phyloP scores from a whole-genome alignment of 768 basidiomycete genomes.

The Leccinum broughii region DNA sequence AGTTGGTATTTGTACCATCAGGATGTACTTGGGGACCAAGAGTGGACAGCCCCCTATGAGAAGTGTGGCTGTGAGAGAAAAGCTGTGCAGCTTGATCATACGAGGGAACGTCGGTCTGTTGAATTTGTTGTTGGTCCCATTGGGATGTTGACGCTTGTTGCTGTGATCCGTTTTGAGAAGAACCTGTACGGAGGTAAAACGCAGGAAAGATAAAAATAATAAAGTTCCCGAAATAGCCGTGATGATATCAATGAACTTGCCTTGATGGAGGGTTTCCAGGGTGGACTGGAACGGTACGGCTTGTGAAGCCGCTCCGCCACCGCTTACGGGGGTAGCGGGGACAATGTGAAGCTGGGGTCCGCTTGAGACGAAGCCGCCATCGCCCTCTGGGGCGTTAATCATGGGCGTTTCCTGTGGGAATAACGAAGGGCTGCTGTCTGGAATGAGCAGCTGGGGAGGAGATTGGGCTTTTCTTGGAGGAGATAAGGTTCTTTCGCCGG shows the following conservation, averaged over 20 bases:
- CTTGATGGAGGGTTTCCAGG: conserved; percentile 52
- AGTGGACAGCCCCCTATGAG: conserved; percentile 38
- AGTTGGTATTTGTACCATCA: conserved; percentile 39
- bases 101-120: conserved; percentile 33
- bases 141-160: conserved; percentile 36
- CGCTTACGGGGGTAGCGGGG: conserved; percentile 78
- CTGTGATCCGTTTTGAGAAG: conserved; percentile 34
- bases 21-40: conserved; percentile 33
- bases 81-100: conserved; percentile 32
- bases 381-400: conserved; percentile 64
- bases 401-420: conserved; percentile 46
- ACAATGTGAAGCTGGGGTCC: conserved; percentile 77
- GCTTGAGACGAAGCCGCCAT: conserved; percentile 43
- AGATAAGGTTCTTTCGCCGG: conserved; percentile 41
- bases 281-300: conserved; percentile 53
- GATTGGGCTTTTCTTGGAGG: conserved; percentile 58
- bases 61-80: conserved; percentile 37
- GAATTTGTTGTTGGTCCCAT: conserved; percentile 39
- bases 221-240: conserved; percentile 35
- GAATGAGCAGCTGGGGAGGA: conserved; percentile 60
- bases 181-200: conserved; percentile 33
- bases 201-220: conserved; percentile 27
- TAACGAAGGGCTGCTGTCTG: conserved; percentile 49
- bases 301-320: conserved; percentile 50
- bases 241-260: conserved; percentile 42